Percentiles rank a stretch among this genome's conserved stretches.
Conservation (phyloP, 2,329 filamentous ascomycete species). For the Sporothrix sp. region DNA sequence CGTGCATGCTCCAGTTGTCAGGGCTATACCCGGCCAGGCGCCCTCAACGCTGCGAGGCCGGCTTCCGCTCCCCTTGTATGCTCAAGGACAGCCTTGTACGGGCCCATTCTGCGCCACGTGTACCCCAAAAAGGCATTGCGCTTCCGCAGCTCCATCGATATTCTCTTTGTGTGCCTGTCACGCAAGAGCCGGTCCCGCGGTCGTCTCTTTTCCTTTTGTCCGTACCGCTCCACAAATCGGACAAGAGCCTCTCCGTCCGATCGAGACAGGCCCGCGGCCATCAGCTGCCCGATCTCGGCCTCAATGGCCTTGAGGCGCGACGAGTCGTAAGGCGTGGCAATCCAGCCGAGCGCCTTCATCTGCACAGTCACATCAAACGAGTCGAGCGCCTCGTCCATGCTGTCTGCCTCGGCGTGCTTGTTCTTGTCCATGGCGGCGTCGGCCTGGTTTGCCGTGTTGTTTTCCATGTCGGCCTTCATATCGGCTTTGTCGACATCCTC, state of each 20-base stretch:
- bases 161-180: conserved; percentile 54
- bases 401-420: not conserved
- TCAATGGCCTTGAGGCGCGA: conserved; percentile 40
- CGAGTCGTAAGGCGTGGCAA: conserved; percentile 40
- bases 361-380: conserved; percentile 24
- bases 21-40: conserved; percentile 18
- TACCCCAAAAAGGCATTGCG: conserved; percentile 82
- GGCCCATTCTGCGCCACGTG: conserved; percentile 55
- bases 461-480: too few relatives aligned
- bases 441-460: too few relatives aligned
- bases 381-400: not conserved
- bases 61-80: not conserved
- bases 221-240: conserved; percentile 42
- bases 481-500: not conserved
- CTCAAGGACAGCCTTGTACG: conserved; percentile 1
- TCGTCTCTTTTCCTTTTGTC: conserved; percentile 61
- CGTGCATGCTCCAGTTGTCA: not conserved
- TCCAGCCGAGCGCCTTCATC: conserved; percentile 34
- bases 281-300: conserved; percentile 34
- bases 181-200: conserved; percentile 78
- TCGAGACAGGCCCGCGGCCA: conserved; percentile 21
- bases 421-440: not conserved
- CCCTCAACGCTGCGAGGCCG: conserved; percentile 16
- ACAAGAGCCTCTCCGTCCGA: conserved; percentile 36
- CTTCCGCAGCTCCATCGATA: conserved; percentile 73